Evolutionary conservation across 116 monocot species (phyloP), one percentile per base, ranked within the genome.

Genomic region (Papilionanthe hybrid): DNA sequence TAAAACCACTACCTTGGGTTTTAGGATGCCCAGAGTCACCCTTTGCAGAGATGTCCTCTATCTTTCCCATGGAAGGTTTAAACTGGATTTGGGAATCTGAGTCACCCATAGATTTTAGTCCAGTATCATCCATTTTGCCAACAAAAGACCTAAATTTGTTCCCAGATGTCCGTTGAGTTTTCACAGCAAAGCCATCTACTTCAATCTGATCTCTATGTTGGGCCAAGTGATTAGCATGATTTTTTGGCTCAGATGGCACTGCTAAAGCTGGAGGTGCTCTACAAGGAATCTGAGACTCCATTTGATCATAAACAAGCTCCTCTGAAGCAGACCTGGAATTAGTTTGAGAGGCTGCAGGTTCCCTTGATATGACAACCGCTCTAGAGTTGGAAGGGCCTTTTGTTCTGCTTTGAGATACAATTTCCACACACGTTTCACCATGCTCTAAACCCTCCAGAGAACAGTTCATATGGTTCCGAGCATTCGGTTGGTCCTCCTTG

Each of bases 61-160:
- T 50, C 55, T 80, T 85, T 20, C 55, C 57, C 8, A 66, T 43
- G 1, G 78, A 81, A 80, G 60, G 20, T 79, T 79, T 84, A 7
- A 75, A 58, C 18, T 86, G 83, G 76, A 77, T 47, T 42, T 48
- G 74, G 42, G 83, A 79, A 72, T 79, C 75, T 15, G 77, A 72
- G 56, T 80, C 68, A 19, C 30, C 66, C 82, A 84, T 87, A n/a
- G 83, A 48, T 79, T 85, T 87, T 58, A 23, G 41, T 57, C 73
- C 77, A 56, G 55, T 5, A 41, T 72, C 84, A 79, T 83, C 81
- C 50, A 55, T 56, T 79, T 82, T 87, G 1, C 57, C 78, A 56
- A 15, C 73, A 75, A 78, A 82, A 81, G 77, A 42, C 25, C 77
- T 81, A n/a, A 79, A 81, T 50, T 78, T 76, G 79, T 22, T 78